A percentile compares a stretch with the other conserved stretches of the same genome.
Evolutionary conservation across 2,329 filamentous ascomycete species (phyloP).

Genomic region (Chalaropsis ovoidea): DNA sequence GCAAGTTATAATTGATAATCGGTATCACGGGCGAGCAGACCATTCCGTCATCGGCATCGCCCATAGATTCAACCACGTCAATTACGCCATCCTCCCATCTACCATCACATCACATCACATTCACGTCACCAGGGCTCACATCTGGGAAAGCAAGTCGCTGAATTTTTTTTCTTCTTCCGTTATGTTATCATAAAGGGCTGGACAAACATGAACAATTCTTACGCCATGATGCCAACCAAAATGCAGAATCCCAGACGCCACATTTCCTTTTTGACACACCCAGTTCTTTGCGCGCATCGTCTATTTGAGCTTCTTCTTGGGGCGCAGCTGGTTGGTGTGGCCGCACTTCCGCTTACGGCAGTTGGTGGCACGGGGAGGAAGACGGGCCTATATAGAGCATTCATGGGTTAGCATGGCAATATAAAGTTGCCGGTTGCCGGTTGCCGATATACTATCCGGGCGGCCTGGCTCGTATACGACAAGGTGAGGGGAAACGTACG

Average conservation of each 20-base stretch:
- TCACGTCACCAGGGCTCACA: neutral
- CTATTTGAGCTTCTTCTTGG: slow-evolving; percentile 99
- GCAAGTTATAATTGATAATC: no score
- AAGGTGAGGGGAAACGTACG: slow-evolving; percentile 48
- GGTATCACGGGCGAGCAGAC: no score
- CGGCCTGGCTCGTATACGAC: neutral
- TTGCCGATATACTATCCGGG: no score
- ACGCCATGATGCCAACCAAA: slow-evolving; percentile 25
- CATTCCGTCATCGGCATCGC: no score
- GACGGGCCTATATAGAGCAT: slow-evolving; percentile 49
- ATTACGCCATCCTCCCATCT: neutral
- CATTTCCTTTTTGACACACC: slow-evolving; percentile 32
- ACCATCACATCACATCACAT: neutral
- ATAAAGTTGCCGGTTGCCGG: neutral
- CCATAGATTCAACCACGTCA: neutral
- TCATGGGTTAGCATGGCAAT: slow-evolving; percentile 7
- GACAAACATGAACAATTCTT: slow-evolving; percentile 23
- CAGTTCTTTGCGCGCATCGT: slow-evolving; percentile 30
- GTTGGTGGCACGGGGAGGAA: slow-evolving; percentile 98
- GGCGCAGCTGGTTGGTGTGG: slow-evolving; percentile 99
- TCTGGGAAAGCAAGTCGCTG: slow-evolving; percentile 24
- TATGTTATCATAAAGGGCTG: slow-evolving; percentile 28
- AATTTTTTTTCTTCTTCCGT: slow-evolving; percentile 28
- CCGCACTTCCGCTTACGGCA: slow-evolving; percentile 99
- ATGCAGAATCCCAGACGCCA: slow-evolving; percentile 36